Base-by-base conservation (phyloP, 202 grass and related monocot genomes). In the Sporobolus alterniflorus region DNA sequence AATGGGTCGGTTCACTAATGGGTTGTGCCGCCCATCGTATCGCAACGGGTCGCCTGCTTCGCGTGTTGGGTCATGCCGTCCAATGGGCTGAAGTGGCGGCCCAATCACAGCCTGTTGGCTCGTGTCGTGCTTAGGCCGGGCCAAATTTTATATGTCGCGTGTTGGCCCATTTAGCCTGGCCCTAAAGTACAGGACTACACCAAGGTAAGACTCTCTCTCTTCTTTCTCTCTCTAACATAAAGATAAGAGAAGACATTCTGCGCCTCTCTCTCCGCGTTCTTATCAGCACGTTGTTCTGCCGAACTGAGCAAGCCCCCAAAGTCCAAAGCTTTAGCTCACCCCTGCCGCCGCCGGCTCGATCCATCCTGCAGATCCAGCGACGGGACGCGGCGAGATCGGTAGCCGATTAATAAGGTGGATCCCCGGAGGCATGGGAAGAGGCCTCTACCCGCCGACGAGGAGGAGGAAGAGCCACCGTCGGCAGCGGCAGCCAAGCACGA, bases 341-440 rank as follows among this genome's bases (percentile, higher is more conserved):
- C 24, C 77, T 8, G 18, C 14, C 28, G 41, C 75, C 7, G 60
- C 39, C 65, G 50, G 51, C 69, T 47, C 65, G 71, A 52, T 29
- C 81, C 47, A 51, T 32, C 71, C 60, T 56, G 49, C 55, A 62
- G 29, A 26, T 51, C 20, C 1, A 16, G 17, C 33, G 17, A 30
- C 56, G 52, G 83, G 30, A 74, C 8, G 75, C 10, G 31, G 63
- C 65, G 10, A 73, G 67, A 70, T 71, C 59, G 54, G 42, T 51
- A 67, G 34, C 21, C 21, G 60, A 83, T n/a, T 78, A 94, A 9
- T 39, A 65, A 88, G 88, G 95, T 97, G 95, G 95, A 98, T 98
- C 84, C 84, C 24, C 83, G 86, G 73, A 65, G 84, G 71, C 88
- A 98, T 98, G 95, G 95, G 42, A 98, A 94, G 86, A 88, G 95